Conservation (phyloP, 2,329 filamentous ascomycete genomes). For the Diaporthe helianthi region DNA sequence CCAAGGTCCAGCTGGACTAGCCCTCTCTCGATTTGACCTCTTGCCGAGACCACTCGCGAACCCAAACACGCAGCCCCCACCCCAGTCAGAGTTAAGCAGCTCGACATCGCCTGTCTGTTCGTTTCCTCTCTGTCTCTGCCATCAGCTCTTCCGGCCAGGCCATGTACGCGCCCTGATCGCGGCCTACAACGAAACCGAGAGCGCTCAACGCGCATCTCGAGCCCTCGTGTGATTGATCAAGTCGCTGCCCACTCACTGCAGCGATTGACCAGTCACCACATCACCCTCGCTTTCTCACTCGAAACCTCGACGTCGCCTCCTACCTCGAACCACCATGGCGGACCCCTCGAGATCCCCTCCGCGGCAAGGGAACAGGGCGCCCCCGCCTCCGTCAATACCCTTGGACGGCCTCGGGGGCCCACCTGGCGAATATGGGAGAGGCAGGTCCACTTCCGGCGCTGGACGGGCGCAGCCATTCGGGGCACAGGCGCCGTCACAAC, state of each 20-base stretch:
- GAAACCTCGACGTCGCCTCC: background rate
- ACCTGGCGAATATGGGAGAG: conserved; percentile 22
- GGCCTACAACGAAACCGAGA: conserved; percentile 15
- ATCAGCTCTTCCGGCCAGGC: conserved; percentile 21
- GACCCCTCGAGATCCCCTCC: conserved; percentile 29
- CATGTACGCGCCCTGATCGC: conserved; percentile 25
- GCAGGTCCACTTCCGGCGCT: conserved; percentile 4
- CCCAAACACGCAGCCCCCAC: conserved; percentile 4
- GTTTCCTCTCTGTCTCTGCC: background rate
- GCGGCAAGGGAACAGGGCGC: conserved; percentile 21
- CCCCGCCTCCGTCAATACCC: conserved; percentile 24
- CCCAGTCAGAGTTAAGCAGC: background rate
- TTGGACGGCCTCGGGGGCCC: conserved; percentile 35
- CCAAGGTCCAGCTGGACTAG: conserved; percentile 23
- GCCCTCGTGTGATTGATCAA: conserved; percentile 6
- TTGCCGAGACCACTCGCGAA: background rate
- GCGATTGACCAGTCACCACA: conserved; percentile 12
- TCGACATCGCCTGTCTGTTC: background rate
- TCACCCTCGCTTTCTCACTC: background rate
- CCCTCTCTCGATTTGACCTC: conserved; percentile 12
- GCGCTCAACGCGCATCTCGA: conserved; percentile 31
- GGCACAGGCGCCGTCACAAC: conserved; percentile 5
- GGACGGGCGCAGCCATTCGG: conserved; percentile 19
- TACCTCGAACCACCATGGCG: conserved; percentile 27
- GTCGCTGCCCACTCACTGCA: conserved; percentile 10